Conservation (phyloP, 2,329 filamentous ascomycete genomes). For the Botrytis tulipae region DNA sequence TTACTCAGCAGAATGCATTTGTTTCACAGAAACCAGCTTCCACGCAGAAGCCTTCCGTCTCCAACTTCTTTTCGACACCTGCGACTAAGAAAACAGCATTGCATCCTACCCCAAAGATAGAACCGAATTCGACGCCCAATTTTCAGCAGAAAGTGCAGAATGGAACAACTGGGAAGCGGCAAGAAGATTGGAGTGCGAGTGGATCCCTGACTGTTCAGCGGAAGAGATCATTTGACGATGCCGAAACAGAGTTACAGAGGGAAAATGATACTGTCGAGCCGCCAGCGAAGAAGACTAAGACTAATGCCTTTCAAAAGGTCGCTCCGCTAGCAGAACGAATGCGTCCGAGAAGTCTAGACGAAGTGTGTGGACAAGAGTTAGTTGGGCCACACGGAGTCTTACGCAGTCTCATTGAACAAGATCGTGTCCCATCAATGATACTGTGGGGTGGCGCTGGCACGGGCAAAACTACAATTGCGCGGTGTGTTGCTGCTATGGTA, state of each 20-base stretch:
- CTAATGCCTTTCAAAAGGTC: slow-evolving; percentile 60
- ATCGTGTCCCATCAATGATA: slow-evolving; percentile 90
- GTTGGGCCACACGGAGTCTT: slow-evolving; percentile 83
- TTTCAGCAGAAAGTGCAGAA: slow-evolving; percentile 39
- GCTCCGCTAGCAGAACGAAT: slow-evolving; percentile 92
- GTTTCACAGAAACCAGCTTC: slow-evolving; percentile 47
- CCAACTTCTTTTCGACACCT: slow-evolving; percentile 62
- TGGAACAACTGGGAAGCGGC: slow-evolving; percentile 29
- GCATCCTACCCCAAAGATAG: slow-evolving; percentile 34
- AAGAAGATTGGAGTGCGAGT: slow-evolving; percentile 30
- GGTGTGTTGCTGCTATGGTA: slow-evolving; percentile 80
- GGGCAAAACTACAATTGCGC: slow-evolving; percentile 87
- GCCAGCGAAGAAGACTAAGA: slow-evolving; percentile 64
- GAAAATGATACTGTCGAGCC: slow-evolving; percentile 28
- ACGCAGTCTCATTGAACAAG: slow-evolving; percentile 78
- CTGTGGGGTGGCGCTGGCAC: slow-evolving; percentile 83
- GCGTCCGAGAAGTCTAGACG: slow-evolving; percentile 79
- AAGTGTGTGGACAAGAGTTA: slow-evolving; percentile 88
- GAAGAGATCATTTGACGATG: slow-evolving; percentile 38
- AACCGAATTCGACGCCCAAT: slow-evolving; percentile 39
- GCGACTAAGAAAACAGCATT: slow-evolving; percentile 51
- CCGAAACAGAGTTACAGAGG: slow-evolving; percentile 20
- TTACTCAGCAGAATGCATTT: slow-evolving; percentile 39
- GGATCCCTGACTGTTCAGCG: slow-evolving; percentile 29
- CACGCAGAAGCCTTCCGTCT: slow-evolving; percentile 45